phyloP scores from a whole-genome alignment of 2,329 filamentous ascomycete genomes.

The Teratosphaeriaceae sp. region DNA sequence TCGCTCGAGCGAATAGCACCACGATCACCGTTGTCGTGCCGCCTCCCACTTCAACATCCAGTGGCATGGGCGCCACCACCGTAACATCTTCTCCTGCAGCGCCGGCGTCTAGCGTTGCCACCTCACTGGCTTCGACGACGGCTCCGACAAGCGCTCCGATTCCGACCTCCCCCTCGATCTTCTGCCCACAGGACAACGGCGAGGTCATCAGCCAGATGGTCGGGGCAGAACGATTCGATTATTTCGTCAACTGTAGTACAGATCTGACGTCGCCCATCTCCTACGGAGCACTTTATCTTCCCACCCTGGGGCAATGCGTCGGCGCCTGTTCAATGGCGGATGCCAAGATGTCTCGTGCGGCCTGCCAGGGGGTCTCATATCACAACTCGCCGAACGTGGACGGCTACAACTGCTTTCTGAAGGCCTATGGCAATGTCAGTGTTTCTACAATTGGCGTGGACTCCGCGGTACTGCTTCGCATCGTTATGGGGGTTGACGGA shows the following conservation, averaged over 20 bases:
- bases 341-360: constrained; percentile 19
- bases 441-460: constrained; percentile 21
- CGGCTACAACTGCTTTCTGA: constrained; percentile 29
- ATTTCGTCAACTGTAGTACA: constrained; percentile 27
- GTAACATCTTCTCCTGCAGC: constrained; percentile 20
- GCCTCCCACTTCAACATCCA: not conserved
- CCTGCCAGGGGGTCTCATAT: constrained; percentile 28
- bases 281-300: constrained; percentile 20
- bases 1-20: constrained; percentile 4
- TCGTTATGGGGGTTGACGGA: constrained; percentile 21
- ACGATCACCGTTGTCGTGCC: constrained; percentile 2
- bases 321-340: constrained; percentile 29
- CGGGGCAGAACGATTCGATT: constrained; percentile 26
- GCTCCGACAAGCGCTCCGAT: constrained; percentile 6
- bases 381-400: constrained; percentile 16
- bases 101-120: not conserved
- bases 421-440: constrained; percentile 19
- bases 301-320: constrained; percentile 25
- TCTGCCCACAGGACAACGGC: constrained; percentile 27
- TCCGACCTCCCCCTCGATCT: constrained; percentile 24
- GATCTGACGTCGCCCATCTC: constrained; percentile 23
- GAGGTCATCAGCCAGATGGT: constrained; percentile 27
- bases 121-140: constrained; percentile 1
- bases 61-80: constrained; percentile 3
- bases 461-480: constrained; percentile 24